Percentiles rank a stretch among this genome's conserved stretches.
phyloP scores from a whole-genome alignment of 805 yeast genomes.

The Saturnispora hagleri region DNA sequence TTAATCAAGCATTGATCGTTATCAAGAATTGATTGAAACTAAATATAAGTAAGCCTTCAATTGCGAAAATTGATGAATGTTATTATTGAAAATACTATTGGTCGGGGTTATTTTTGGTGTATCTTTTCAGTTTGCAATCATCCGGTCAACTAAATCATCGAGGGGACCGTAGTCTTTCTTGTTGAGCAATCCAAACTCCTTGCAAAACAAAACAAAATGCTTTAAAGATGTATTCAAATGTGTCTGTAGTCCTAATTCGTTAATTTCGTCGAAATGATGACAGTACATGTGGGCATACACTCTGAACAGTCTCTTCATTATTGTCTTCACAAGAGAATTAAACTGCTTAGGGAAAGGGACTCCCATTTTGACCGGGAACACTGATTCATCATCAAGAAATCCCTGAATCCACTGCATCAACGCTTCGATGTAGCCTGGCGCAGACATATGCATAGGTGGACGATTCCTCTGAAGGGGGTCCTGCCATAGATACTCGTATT shows the following conservation, averaged over 20 bases:
- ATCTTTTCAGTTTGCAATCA: constrained; percentile 17
- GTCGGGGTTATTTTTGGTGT: neutral
- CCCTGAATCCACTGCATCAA: constrained; percentile 93
- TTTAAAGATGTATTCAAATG: constrained; percentile 90
- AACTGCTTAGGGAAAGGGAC: constrained; percentile 89
- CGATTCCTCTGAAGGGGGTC: constrained; percentile 49
- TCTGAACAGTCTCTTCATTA: constrained; percentile 83
- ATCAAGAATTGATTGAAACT: no score
- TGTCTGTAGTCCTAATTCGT: constrained; percentile 85
- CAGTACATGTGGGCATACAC: constrained; percentile 97
- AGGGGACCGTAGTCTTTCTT: constrained; percentile 87
- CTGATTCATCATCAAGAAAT: constrained; percentile 81
- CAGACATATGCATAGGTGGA: constrained; percentile 80
- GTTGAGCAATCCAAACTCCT: constrained; percentile 70
- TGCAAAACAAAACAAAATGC: constrained; percentile 82
- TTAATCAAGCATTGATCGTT: no score
- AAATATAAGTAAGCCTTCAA: neutral
- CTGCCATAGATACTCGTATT: constrained; percentile 96
- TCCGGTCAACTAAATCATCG: constrained; percentile 66
- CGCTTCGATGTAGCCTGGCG: constrained; percentile 91
- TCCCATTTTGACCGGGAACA: constrained; percentile 84
- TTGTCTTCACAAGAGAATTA: constrained; percentile 68
- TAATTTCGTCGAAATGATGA: constrained; percentile 92
- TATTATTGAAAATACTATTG: neutral
- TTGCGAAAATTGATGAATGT: no score